Conservation (phyloP, 2,329 filamentous ascomycete species). For the Fusarium temperatum region DNA sequence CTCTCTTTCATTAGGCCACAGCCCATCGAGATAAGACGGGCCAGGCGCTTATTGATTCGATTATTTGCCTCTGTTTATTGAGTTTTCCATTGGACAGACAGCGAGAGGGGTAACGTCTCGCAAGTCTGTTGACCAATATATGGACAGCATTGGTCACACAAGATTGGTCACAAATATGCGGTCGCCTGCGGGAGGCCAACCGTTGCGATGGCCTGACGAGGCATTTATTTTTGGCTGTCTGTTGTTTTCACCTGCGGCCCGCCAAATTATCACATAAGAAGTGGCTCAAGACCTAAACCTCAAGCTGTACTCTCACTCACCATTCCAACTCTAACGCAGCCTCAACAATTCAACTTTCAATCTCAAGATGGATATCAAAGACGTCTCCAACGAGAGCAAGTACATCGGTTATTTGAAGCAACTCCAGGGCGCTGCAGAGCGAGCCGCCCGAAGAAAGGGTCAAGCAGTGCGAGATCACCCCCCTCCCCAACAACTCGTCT, state of each 20-base stretch:
- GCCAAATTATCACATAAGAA: background rate
- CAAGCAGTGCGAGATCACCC: background rate
- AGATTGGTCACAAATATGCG: background rate
- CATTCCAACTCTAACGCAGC: background rate
- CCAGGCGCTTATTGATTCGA: background rate
- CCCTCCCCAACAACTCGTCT: background rate
- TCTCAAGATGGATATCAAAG: constrained; percentile 1
- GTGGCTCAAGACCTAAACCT: background rate
- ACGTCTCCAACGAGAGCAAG: background rate
- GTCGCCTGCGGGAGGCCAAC: background rate
- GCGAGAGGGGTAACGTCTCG: background rate
- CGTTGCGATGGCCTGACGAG: background rate
- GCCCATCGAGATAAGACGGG: background rate
- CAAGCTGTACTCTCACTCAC: background rate
- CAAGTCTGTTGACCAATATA: background rate
- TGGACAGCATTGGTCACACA: background rate
- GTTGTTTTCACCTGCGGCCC: background rate
- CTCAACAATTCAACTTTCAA: background rate
- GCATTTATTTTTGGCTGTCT: background rate
- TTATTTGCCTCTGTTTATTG: background rate
- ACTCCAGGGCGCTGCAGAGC: background rate
- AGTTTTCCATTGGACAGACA: background rate
- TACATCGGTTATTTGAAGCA: background rate
- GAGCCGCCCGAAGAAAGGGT: background rate
- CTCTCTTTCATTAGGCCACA: background rate